Base-by-base conservation (phyloP, 169 alveolate species). In the Perkinsus chesapeaki region DNA sequence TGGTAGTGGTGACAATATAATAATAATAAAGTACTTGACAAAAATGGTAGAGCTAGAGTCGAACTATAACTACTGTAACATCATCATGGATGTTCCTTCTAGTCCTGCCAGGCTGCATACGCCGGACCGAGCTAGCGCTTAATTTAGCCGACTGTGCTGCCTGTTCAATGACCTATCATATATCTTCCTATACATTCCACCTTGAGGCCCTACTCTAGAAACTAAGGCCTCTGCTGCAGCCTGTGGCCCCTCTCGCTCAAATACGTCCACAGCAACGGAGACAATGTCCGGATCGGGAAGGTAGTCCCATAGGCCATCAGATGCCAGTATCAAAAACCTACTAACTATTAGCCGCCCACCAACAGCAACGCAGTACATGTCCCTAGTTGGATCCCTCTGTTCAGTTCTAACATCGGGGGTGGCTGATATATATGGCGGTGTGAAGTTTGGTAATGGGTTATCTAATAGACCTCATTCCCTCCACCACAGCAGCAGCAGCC, bases 301-400 rank as follows among this genome's bases (percentile, higher is more conserved):
- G 92, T 91, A 92, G 92, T 96, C 97, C 93, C 96, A 93, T 39
- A 96, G 94, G 60, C 97, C 97, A 92, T 96, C 97, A 9, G 95
- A 48, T 73, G 93, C 96, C 43, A 94, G 47, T 12, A 95, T 94
- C 39, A 96, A 36, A 82, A 91, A 96, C 92, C 82, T 60, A 23
- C 31, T 60, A 60, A 43, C 12, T 60, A 7, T 0, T 60, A 34
- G 82, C 31, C 82, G 12, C 12, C 36, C 82, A 60, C 27, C 12
- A 27, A 7, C 23, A 60, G 31, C 82, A 60, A 23, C 7, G 12
- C 37, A 27, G 3, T 60, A 60, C 82, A 60, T 5, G 82, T 60
- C 82, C 82, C 82, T 27, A 1, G 3, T 16, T 23, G 82, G 82
- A 23, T 60, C 82, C 23, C 82, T 60, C 7, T 34, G 31, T 34